Conservation (phyloP, 176 grass and related monocot genomes). For the Rhynchospora breviuscula region DNA sequence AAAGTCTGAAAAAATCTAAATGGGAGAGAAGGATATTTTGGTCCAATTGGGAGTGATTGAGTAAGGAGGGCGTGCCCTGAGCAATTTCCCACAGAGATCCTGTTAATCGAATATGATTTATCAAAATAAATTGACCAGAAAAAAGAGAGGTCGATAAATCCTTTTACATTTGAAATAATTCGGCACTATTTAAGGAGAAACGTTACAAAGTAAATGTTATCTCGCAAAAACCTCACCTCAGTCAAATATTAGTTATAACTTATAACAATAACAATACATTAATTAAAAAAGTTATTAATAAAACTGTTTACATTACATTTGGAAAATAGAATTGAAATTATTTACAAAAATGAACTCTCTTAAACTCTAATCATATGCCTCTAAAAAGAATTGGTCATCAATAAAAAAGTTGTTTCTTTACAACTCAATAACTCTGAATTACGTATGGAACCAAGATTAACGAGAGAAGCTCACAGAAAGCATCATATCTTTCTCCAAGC, state of each 20-base stretch:
- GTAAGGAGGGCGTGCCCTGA: too few relatives aligned
- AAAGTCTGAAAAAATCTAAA: too few relatives aligned
- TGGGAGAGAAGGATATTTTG: too few relatives aligned
- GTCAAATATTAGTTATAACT: too few relatives aligned
- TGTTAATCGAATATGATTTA: neutral
- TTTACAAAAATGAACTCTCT: neutral
- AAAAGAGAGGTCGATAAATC: neutral
- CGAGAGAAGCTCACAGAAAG: slow-evolving; percentile 35
- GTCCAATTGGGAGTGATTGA: too few relatives aligned
- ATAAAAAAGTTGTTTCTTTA: neutral
- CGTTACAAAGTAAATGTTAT: too few relatives aligned
- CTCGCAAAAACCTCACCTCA: too few relatives aligned
- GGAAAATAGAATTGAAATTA: neutral
- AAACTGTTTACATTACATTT: too few relatives aligned
- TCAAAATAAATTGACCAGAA: neutral
- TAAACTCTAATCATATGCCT: neutral
- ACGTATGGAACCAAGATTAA: neutral
- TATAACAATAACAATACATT: too few relatives aligned
- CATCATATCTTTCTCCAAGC: slow-evolving; percentile 40
- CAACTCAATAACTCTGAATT: neutral
- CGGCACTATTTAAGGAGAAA: neutral
- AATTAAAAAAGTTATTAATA: too few relatives aligned
- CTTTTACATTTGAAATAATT: neutral
- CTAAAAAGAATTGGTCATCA: neutral
- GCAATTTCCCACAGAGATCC: too few relatives aligned